These are phyloP conservation scores for Dactylellina cionopaga DNA, from an alignment of 2,329 filamentous ascomycete species.

Conservation along the genomic window DNA sequence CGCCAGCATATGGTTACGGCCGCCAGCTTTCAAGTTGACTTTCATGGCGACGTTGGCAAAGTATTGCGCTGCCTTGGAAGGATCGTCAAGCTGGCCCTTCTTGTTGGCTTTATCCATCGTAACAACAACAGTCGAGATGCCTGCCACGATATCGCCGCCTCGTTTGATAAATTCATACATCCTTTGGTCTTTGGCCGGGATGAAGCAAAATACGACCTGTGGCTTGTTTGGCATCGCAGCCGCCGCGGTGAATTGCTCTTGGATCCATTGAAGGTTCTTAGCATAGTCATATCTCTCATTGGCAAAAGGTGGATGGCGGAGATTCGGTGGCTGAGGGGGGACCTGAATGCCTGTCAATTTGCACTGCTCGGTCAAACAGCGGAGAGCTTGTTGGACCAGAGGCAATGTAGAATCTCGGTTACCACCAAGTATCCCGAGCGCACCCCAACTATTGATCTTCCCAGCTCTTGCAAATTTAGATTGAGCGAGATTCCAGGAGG, in stretches of 20 bases:
- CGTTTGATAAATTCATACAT: constrained; percentile 76
- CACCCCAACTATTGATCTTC: constrained; percentile 65
- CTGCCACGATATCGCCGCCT: constrained; percentile 72
- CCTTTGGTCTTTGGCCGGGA: constrained; percentile 66
- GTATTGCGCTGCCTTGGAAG: constrained; percentile 62
- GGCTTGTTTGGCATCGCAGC: constrained; percentile 23
- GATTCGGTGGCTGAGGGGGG: constrained; percentile 14
- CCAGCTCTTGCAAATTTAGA: constrained; percentile 69
- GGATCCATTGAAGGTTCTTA: constrained; percentile 29
- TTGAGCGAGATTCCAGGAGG: constrained; percentile 75
- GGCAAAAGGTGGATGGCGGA: constrained; percentile 6
- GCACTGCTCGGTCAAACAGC: constrained; percentile 30
- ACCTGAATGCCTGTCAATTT: constrained; percentile 35
- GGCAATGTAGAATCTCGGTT: constrained; percentile 32
- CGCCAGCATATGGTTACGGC: constrained; percentile 74
- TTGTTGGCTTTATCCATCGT: constrained; percentile 57
- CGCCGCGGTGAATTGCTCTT: constrained; percentile 13
- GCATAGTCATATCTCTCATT: background rate
- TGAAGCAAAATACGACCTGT: constrained; percentile 69
- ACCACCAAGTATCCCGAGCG: constrained; percentile 34
- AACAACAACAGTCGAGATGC: constrained; percentile 71
- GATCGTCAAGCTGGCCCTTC: constrained; percentile 22
- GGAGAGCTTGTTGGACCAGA: constrained; percentile 9
- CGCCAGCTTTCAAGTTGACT: constrained; percentile 82
- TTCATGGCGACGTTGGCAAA: constrained; percentile 79